Conservation (phyloP, 306 rosid genomes). For the Prunus davidiana region DNA sequence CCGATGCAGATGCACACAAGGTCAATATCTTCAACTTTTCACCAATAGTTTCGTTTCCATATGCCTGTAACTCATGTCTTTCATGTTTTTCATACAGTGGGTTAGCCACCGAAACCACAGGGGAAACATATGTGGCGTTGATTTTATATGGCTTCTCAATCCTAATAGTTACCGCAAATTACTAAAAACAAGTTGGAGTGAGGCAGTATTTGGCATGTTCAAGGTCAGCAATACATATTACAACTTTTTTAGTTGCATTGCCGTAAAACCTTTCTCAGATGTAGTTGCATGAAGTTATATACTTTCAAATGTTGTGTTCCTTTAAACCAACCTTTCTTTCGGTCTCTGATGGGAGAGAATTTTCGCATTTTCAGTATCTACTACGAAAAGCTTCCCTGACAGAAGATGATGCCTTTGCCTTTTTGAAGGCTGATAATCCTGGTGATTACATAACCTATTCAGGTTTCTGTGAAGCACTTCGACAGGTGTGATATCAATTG, state of each 20-base stretch:
- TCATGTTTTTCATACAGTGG: slow-evolving; percentile 53
- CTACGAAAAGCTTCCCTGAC: slow-evolving; percentile 58
- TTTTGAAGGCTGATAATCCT: slow-evolving; percentile 57
- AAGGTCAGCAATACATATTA: slow-evolving; percentile 40
- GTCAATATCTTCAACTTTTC: slow-evolving; percentile 34
- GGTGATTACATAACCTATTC: slow-evolving; percentile 62
- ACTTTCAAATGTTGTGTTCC: neutral
- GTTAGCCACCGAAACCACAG: slow-evolving; percentile 94
- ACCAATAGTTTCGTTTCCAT: neutral
- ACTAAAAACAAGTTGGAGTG: slow-evolving; percentile 74
- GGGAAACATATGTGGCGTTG: slow-evolving; percentile 96
- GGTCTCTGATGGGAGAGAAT: slow-evolving; percentile 20
- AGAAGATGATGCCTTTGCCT: slow-evolving; percentile 65
- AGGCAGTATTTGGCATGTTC: slow-evolving; percentile 81
- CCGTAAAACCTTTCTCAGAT: neutral
- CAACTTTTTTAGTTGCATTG: neutral
- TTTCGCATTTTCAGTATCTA: slow-evolving; percentile 51
- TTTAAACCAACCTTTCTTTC: neutral
- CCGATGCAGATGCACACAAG: slow-evolving; percentile 92
- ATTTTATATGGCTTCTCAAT: slow-evolving; percentile 90
- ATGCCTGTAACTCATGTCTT: neutral
- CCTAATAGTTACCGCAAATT: slow-evolving; percentile 68
- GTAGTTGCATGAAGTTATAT: neutral
- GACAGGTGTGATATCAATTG: slow-evolving; percentile 37
- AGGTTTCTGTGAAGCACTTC: slow-evolving; percentile 76